Conservation (phyloP, 495 filamentous ascomycete genomes). For the Penicillium steckii region DNA sequence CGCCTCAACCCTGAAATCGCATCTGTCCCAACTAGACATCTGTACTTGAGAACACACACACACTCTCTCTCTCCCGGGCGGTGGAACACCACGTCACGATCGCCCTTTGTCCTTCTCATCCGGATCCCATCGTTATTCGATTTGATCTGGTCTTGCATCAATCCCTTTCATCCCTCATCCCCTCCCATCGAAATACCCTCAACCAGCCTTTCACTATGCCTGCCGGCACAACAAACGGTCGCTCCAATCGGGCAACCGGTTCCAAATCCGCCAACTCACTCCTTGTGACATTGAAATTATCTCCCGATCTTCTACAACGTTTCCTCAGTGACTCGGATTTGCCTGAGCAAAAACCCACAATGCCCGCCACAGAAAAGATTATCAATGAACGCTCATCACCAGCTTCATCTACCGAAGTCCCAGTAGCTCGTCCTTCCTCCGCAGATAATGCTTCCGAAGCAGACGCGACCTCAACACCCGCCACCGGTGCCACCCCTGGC, state of each 20-base stretch:
- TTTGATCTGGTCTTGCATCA: conserved; percentile 11
- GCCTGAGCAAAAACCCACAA: conserved; percentile 25
- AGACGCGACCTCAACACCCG: conserved; percentile 53
- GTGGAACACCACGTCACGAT: conserved; percentile 25
- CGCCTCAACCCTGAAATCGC: conserved; percentile 11
- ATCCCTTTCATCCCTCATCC: conserved; percentile 8
- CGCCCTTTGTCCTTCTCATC: conserved; percentile 2
- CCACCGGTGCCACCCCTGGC: conserved; percentile 51
- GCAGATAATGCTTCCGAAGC: conserved; percentile 54
- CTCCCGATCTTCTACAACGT: conserved; percentile 42
- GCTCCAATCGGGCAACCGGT: conserved; percentile 33
- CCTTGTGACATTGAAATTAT: conserved; percentile 55
- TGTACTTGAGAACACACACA: neutral
- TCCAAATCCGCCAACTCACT: conserved; percentile 39
- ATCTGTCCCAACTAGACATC: no score
- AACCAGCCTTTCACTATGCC: conserved; percentile 29
- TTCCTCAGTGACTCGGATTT: conserved; percentile 39
- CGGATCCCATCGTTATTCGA: no score
- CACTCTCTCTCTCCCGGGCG: no score
- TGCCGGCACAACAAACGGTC: conserved; percentile 35
- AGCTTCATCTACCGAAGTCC: conserved; percentile 50
- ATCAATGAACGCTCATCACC: conserved; percentile 47
- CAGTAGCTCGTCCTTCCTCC: conserved; percentile 50
- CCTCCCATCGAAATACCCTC: conserved; percentile 4
- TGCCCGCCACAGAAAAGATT: conserved; percentile 36